phyloP scores from a whole-genome alignment of 257 asterid genomes.

The Solanum piurae region DNA sequence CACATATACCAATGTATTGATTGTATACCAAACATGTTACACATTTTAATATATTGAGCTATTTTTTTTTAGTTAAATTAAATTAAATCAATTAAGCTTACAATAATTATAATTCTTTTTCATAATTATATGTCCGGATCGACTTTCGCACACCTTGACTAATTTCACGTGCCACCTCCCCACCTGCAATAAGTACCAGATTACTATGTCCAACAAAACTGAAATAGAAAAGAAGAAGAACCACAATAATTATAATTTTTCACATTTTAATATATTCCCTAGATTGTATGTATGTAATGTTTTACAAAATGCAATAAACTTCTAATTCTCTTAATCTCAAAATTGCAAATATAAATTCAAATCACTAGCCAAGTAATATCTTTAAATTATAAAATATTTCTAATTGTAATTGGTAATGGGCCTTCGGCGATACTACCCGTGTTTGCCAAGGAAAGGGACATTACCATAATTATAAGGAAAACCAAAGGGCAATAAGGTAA shows the following conservation, averaged over 20 bases:
- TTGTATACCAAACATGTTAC: background rate
- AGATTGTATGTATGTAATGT: background rate
- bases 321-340: background rate
- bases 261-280: background rate
- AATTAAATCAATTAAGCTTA: background rate
- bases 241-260: background rate
- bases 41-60: background rate
- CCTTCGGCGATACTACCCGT: background rate
- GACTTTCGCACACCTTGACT: rapidly evolving
- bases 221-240: background rate
- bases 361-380: background rate
- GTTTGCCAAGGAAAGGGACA: background rate
- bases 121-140: background rate
- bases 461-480: background rate
- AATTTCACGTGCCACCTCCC: too few relatives aligned
- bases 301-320: background rate
- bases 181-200: rapidly evolving
- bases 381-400: too few relatives aligned
- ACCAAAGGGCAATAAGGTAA: background rate
- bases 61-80: background rate
- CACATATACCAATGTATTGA: background rate
- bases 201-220: background rate
- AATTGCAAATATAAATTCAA: background rate
- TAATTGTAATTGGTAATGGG: background rate
- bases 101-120: too few relatives aligned